Evolutionary conservation across 495 filamentous ascomycete species (phyloP).

Genomic region (Penicillium arizonense): DNA sequence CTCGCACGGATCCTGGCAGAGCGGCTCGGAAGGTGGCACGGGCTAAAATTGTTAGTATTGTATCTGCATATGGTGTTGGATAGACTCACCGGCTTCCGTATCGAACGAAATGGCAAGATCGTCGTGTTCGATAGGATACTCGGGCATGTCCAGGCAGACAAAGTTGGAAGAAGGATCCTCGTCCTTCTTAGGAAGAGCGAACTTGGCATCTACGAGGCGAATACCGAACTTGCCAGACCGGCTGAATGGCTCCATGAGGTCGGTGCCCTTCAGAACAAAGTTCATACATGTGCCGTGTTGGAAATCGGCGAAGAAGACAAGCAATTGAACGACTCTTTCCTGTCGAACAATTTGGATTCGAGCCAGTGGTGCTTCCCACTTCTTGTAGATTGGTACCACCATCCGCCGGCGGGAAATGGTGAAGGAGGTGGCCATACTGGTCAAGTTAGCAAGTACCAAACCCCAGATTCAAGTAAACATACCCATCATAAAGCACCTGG

Average conservation of each 20-base stretch:
- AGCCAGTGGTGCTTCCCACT: conserved; percentile 74
- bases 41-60: conserved; percentile 31
- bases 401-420: conserved; percentile 80
- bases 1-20: conserved; percentile 46
- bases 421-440: conserved; percentile 64
- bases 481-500: conserved; percentile 69
- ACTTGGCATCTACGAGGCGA: conserved; percentile 84
- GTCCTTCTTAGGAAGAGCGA: conserved; percentile 68
- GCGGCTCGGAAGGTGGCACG: conserved; percentile 44
- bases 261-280: conserved; percentile 76
- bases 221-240: conserved; percentile 66
- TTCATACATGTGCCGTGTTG: conserved; percentile 82
- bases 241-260: conserved; percentile 70
- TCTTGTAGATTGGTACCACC: conserved; percentile 89
- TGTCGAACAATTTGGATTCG: conserved; percentile 77
- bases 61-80: not conserved
- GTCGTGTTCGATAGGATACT: conserved; percentile 87
- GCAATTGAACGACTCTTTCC: conserved; percentile 67
- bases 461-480: conserved; percentile 10
- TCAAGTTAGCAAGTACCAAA: not conserved
- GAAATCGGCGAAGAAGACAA: conserved; percentile 80
- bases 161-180: conserved; percentile 63
- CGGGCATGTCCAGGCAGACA: conserved; percentile 78
- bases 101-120: conserved; percentile 86
- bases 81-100: conserved; percentile 65